Conservation (phyloP, 2,329 filamentous ascomycete genomes). For the Pseudocercospora crystallina region DNA sequence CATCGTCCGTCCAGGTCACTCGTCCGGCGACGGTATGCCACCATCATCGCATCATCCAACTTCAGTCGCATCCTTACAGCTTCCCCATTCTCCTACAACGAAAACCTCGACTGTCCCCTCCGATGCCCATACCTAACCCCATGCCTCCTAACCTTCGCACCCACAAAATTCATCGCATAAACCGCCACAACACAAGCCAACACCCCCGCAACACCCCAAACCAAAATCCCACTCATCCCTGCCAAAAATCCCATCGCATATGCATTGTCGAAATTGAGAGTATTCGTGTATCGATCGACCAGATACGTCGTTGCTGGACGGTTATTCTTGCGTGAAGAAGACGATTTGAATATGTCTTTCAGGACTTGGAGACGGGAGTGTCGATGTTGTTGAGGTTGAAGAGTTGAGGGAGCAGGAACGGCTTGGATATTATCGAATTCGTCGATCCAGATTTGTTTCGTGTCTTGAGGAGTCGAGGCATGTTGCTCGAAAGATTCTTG, state of each 20-base stretch:
- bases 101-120: not conserved
- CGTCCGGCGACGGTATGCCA: too few relatives aligned
- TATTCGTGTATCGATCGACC: not conserved
- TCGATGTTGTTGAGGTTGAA: not conserved
- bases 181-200: not conserved
- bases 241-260: not conserved
- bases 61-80: too few relatives aligned
- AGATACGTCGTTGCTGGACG: not conserved
- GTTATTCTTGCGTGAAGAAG: not conserved
- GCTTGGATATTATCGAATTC: constrained; percentile 13
- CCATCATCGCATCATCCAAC: too few relatives aligned
- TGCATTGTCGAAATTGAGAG: not conserved
- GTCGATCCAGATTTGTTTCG: constrained; percentile 11
- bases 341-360: not conserved
- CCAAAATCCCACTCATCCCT: not conserved
- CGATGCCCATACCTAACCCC: not conserved
- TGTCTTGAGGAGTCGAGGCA: not conserved
- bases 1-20: too few relatives aligned
- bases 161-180: not conserved
- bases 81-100: not conserved
- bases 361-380: not conserved
- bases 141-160: not conserved
- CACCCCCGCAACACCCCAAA: not conserved
- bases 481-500: not conserved
- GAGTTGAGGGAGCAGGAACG: not conserved